Percentiles rank a stretch among this genome's conserved stretches.
Evolutionary conservation across 352 stramenopile genomes (phyloP).

Genomic region (Phytophthora capsici): DNA sequence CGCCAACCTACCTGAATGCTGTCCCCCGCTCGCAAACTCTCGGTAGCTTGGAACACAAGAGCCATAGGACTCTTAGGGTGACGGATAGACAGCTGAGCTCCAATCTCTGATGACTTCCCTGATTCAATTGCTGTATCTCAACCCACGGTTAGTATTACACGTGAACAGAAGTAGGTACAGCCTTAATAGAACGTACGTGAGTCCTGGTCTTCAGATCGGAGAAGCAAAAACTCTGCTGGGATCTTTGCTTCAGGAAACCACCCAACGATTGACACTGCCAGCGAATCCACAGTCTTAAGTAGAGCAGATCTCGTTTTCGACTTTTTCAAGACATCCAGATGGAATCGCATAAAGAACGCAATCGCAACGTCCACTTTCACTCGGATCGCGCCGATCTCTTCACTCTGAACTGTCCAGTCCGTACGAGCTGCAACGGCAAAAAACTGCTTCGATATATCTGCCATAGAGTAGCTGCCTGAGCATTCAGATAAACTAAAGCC

Average conservation of each 20-base stretch:
- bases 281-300: slow-evolving; percentile 54
- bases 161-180: neutral
- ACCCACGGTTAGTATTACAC: neutral
- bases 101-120: slow-evolving; percentile 40
- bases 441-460: slow-evolving; percentile 54
- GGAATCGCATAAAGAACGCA: slow-evolving; percentile 75
- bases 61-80: slow-evolving; percentile 61
- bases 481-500: slow-evolving; percentile 68
- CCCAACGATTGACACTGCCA: slow-evolving; percentile 54
- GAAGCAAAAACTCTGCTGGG: slow-evolving; percentile 67
- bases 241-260: slow-evolving; percentile 70
- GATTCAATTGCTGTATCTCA: slow-evolving; percentile 41
- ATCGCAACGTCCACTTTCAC: slow-evolving; percentile 55
- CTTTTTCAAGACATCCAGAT: slow-evolving; percentile 62
- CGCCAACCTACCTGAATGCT: slow-evolving; percentile 34
- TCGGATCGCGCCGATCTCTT: slow-evolving; percentile 22
- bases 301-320: slow-evolving; percentile 50
- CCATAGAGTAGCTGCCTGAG: slow-evolving; percentile 35
- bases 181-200: slow-evolving; percentile 55
- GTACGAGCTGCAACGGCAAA: slow-evolving; percentile 43
- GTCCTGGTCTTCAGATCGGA: slow-evolving; percentile 77
- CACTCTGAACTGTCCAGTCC: slow-evolving; percentile 31
- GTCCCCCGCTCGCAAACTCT: slow-evolving; percentile 32
- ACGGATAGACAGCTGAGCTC: slow-evolving; percentile 22
- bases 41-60: slow-evolving; percentile 50